Evolutionary conservation across 768 basidiomycete species (phyloP), one percentile per base, ranked within the genome.

Genomic region (Panus rudis): DNA sequence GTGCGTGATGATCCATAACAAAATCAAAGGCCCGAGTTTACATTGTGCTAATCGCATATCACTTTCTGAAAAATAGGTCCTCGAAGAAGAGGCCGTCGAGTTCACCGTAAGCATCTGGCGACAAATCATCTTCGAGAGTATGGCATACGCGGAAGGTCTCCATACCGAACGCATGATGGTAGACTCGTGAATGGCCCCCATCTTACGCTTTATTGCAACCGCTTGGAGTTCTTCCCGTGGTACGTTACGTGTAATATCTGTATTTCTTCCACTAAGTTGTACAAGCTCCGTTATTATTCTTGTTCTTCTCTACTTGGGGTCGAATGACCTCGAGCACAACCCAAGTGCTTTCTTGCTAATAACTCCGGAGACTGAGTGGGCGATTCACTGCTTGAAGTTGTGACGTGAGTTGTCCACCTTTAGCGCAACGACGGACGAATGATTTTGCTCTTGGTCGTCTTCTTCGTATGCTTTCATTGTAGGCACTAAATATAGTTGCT

Each of bases 41-140:
- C 22, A 32, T 4, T 39, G 28, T 25, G 23, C n/a, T 26, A n/a
- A 38, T 16, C 34, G 55, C 12, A 28, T 4, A 20, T 17, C 22
- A 38, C 35, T 37, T 34, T 22, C 17, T 30, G 1, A 45, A 33
- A 20, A 22, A 28, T 56, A 96, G 92, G 89, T 96, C 3, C 70
- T 97, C 26, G 92, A 92, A 58, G 92, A 94, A 61, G 92, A 97
- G 60, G 92, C 92, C 4, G 67, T 68, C 21, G 82, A 90, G 47
- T 76, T 93, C 45, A 71, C 78, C n/a, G 62, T 82, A 53, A 73
- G 73, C 48, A 71, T 96, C 37, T 97, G 92, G 92, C 79, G 90
- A 42, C 87, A 91, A 65, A 76, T 94, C 53, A 88, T 92, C 39
- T 94, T 94, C 59, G 92, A 97, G 71, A 92, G 90, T 56, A 85